Conservation (phyloP, 495 filamentous ascomycete genomes). For the Xylaria curta region DNA sequence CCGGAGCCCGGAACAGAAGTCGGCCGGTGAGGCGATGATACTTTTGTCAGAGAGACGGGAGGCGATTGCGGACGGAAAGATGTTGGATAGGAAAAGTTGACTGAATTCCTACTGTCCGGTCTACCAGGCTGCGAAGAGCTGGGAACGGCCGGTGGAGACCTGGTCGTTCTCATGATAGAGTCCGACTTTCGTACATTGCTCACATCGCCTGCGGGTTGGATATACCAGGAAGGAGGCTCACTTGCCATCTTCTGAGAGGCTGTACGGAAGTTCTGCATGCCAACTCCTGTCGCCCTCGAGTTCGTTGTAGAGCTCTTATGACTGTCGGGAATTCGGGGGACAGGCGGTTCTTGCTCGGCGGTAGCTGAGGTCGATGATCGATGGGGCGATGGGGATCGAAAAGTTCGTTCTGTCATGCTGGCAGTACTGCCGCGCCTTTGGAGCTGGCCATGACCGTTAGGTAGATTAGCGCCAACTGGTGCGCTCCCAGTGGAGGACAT, state of each 20-base stretch:
- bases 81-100: conserved; percentile 87
- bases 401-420: conserved; percentile 87
- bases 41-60: conserved; percentile 35
- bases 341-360: conserved; percentile 66
- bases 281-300: conserved; percentile 36
- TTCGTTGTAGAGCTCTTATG: conserved; percentile 29
- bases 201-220: conserved; percentile 49
- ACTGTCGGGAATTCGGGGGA: conserved; percentile 69
- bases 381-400: conserved; percentile 72
- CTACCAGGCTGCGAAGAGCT: conserved; percentile 33
- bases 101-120: conserved; percentile 65
- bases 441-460: conserved; percentile 52
- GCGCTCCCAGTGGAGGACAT: conserved; percentile 68
- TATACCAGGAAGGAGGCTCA: conserved; percentile 50
- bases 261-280: conserved; percentile 47
- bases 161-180: conserved; percentile 48
- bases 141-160: conserved; percentile 32
- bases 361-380: conserved; percentile 40
- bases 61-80: conserved; percentile 50
- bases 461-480: conserved; percentile 44
- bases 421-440: conserved; percentile 71
- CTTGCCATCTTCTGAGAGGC: conserved; percentile 52
- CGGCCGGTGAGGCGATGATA: conserved; percentile 27
- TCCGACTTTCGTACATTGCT: conserved; percentile 51
- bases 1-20: conserved; percentile 32